Conservation (phyloP, 2,329 filamentous ascomycete species). For the Scleromitrula shiraiana region DNA sequence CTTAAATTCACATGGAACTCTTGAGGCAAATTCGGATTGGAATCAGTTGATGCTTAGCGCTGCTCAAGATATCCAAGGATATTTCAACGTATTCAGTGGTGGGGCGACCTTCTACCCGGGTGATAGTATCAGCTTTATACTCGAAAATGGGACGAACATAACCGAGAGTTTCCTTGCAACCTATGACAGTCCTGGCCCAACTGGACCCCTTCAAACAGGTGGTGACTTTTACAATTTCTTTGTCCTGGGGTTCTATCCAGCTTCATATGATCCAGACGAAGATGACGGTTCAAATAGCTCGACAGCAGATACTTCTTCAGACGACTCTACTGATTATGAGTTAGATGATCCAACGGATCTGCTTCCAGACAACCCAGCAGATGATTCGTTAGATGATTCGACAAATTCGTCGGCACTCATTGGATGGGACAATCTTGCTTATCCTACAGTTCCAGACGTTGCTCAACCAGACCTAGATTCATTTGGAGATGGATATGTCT, state of each 20-base stretch:
- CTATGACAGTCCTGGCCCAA: slow-evolving; percentile 22
- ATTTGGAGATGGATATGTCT: slow-evolving; percentile 17
- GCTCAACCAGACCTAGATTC: slow-evolving; percentile 17
- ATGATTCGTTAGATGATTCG: neutral
- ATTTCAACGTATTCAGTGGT: slow-evolving; percentile 29
- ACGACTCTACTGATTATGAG: slow-evolving; percentile 1
- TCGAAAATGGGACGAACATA: slow-evolving; percentile 33
- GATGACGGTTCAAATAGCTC: neutral
- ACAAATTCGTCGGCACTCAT: neutral
- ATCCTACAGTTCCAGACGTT: slow-evolving; percentile 15
- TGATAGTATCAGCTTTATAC: slow-evolving; percentile 28
- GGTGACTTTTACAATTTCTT: slow-evolving; percentile 26
- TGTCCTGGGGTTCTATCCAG: slow-evolving; percentile 20
- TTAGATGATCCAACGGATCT: neutral
- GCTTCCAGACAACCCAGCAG: neutral
- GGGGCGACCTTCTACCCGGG: slow-evolving; percentile 33
- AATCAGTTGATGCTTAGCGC: slow-evolving; percentile 26
- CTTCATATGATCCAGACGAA: slow-evolving; percentile 12
- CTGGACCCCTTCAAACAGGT: slow-evolving; percentile 23
- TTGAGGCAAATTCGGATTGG: slow-evolving; percentile 33
- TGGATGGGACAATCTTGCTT: slow-evolving; percentile 13
- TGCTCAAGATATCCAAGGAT: slow-evolving; percentile 26
- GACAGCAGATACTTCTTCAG: too few relatives aligned
- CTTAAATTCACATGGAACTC: slow-evolving; percentile 25
- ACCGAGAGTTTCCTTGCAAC: slow-evolving; percentile 28